A percentile compares a stretch with the other conserved stretches of the same genome.
These are phyloP conservation scores for Paratinospora sagittata DNA, from an alignment of 164 flowering plant species.

Conservation along the genomic window DNA sequence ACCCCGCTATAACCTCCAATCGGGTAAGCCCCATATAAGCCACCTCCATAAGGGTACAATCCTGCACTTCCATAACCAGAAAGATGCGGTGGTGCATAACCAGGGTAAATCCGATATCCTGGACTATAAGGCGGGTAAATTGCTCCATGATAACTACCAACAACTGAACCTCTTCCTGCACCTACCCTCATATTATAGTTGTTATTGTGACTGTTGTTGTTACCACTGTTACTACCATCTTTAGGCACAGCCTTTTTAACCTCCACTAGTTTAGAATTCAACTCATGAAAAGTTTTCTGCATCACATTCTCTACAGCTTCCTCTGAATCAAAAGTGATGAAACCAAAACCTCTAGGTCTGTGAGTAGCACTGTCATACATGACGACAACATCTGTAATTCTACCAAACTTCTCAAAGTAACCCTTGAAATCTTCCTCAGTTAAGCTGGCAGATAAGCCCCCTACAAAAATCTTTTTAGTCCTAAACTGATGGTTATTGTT, in stretches of 20 bases:
- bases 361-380: slow-evolving; percentile 57
- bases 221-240: slow-evolving; percentile 24
- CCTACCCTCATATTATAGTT: slow-evolving; percentile 19
- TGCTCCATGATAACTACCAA: slow-evolving; percentile 22
- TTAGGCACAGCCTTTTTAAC: slow-evolving; percentile 78
- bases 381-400: slow-evolving; percentile 58
- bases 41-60: slow-evolving; percentile 26
- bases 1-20: slow-evolving; percentile 29
- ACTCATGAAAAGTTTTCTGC: slow-evolving; percentile 47
- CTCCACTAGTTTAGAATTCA: slow-evolving; percentile 59
- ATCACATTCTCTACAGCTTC: slow-evolving; percentile 62
- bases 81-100: slow-evolving; percentile 20
- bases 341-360: slow-evolving; percentile 75
- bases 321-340: slow-evolving; percentile 63
- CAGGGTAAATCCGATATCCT: slow-evolving; percentile 25
- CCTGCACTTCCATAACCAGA: slow-evolving; percentile 22
- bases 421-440: slow-evolving; percentile 53
- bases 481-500: slow-evolving; percentile 27
- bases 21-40: slow-evolving; percentile 29
- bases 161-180: slow-evolving; percentile 23
- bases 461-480: slow-evolving; percentile 74
- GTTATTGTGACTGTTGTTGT: slow-evolving; percentile 10
- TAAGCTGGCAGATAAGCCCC: slow-evolving; percentile 58
- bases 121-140: slow-evolving; percentile 22
- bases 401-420: slow-evolving; percentile 64